Evolutionary conservation across 345 rosid species (phyloP), one percentile per base, ranked within the genome.

Genomic region (Bruguiera sexangula): DNA sequence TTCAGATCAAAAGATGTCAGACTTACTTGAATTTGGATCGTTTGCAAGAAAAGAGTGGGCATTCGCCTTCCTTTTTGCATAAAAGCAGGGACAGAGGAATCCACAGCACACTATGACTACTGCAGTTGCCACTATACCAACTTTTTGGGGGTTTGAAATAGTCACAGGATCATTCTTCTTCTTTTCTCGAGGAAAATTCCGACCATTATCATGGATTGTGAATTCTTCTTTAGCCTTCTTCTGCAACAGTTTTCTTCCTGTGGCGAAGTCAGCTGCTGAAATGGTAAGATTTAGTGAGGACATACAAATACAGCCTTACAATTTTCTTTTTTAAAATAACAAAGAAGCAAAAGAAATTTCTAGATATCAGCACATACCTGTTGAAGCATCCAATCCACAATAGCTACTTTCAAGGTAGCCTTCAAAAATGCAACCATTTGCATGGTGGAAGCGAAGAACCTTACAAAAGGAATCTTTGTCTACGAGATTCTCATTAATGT

Each of bases 21-120:
- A 85, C 81, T 86, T 66, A 95, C 99, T 75, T 82, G 96, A 86
- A 82, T 73, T 75, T 52, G 73, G 76, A 29, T 88, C 93, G 76
- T 79, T 87, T 8, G 84, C 66, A 66, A 84, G 84, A 76, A 87
- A 88, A 66, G 82, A 66, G 62, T 78, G 86, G 8, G 86, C 65
- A 69, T 82, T 75, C 73, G 86, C 85, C 85, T 80, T 90, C 80
- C 76, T 86, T 82, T 77, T 90, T 69, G 76, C 76, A 57, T 81
- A 80, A 66, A 88, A 60, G 78, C 96, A 83, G 24, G 89, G 92
- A 62, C 88, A 90, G 52, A 87, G 75, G 24, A 84, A 18, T 63
- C 60, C 80, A 67, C 96, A 88, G 60, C 85, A 85, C 31, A 88
- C 31, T 30, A 80, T 65, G 66, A 90, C 65, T 71, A 83, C 27